A percentile compares a stretch with the other conserved stretches of the same genome.
These are phyloP conservation scores for Rheum nobile DNA, from an alignment of 148 eudicot genomes.

Conservation along the genomic window DNA sequence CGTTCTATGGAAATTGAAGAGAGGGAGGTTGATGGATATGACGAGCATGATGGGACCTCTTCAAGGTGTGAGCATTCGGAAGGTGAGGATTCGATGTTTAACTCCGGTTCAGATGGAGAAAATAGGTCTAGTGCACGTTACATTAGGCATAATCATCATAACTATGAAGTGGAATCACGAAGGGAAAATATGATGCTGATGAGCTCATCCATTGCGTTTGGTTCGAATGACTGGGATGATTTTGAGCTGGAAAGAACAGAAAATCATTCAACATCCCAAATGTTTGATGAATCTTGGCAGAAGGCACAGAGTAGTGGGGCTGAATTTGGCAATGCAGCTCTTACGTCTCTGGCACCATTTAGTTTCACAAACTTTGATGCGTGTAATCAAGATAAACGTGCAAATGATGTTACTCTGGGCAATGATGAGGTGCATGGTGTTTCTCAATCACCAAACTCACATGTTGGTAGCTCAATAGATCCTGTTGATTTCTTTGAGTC, in stretches of 20 bases:
- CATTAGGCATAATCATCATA: constrained; percentile 17
- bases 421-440: constrained; percentile 18
- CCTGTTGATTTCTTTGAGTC: constrained; percentile 13
- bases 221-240: constrained; percentile 85
- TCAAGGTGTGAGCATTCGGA: constrained; percentile 75
- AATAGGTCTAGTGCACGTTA: constrained; percentile 24
- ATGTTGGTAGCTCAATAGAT: constrained; percentile 17
- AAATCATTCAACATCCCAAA: constrained; percentile 15
- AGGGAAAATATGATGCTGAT: constrained; percentile 39
- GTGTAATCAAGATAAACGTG: constrained; percentile 19
- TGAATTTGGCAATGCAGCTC: constrained; percentile 16
- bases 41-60: constrained; percentile 42
- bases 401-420: constrained; percentile 11
- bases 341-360: constrained; percentile 11
- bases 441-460: constrained; percentile 17
- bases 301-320: constrained; percentile 16
- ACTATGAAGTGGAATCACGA: constrained; percentile 13
- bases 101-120: constrained; percentile 58
- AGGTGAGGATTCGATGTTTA: constrained; percentile 84
- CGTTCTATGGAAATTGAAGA: constrained; percentile 14
- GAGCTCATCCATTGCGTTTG: constrained; percentile 67
- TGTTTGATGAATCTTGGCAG: constrained; percentile 23
- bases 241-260: constrained; percentile 42
- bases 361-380: constrained; percentile 11
- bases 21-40: constrained; percentile 34